These are phyloP conservation scores for Trichosanthes cucumerina DNA, from an alignment of 306 rosid genomes.

Conservation along the genomic window DNA sequence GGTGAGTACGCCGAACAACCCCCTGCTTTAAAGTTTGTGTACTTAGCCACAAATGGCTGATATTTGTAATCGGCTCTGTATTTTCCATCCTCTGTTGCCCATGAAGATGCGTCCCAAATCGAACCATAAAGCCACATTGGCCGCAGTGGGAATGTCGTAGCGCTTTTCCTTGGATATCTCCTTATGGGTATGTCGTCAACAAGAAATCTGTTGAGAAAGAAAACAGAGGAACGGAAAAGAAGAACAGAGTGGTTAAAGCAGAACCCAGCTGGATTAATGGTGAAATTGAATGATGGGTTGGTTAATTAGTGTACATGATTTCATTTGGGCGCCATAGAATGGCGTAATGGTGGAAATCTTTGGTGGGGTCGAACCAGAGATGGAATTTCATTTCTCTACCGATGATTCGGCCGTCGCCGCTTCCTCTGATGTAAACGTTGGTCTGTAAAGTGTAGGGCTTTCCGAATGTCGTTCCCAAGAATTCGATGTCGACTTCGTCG, in stretches of 20 bases:
- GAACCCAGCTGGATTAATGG: background rate
- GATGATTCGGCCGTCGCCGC: slow-evolving; percentile 75
- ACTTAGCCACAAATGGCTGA: slow-evolving; percentile 83
- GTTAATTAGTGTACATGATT: slow-evolving; percentile 46
- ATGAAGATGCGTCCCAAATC: slow-evolving; percentile 97
- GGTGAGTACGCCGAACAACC: slow-evolving; percentile 82
- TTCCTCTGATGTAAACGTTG: slow-evolving; percentile 88
- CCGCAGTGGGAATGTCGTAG: slow-evolving; percentile 56
- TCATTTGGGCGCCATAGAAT: slow-evolving; percentile 80
- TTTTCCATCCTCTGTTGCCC: slow-evolving; percentile 98
- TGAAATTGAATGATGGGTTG: background rate
- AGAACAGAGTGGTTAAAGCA: background rate
- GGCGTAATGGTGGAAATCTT: slow-evolving; percentile 80
- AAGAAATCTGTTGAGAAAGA: slow-evolving; percentile 47
- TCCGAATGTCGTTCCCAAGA: slow-evolving; percentile 91
- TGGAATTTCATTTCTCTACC: slow-evolving; percentile 98
- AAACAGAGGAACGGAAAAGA: background rate
- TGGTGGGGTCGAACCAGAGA: slow-evolving; percentile 91
- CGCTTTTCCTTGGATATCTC: slow-evolving; percentile 71
- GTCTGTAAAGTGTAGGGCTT: slow-evolving; percentile 92
- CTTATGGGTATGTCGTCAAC: slow-evolving; percentile 98
- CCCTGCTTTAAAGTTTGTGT: slow-evolving; percentile 57
- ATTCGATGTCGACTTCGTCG: slow-evolving; percentile 96
- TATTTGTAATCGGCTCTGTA: slow-evolving; percentile 87
- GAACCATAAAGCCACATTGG: slow-evolving; percentile 99